phyloP scores from a whole-genome alignment of 805 yeast species.

The Wilhelminamyces savonicus region DNA sequence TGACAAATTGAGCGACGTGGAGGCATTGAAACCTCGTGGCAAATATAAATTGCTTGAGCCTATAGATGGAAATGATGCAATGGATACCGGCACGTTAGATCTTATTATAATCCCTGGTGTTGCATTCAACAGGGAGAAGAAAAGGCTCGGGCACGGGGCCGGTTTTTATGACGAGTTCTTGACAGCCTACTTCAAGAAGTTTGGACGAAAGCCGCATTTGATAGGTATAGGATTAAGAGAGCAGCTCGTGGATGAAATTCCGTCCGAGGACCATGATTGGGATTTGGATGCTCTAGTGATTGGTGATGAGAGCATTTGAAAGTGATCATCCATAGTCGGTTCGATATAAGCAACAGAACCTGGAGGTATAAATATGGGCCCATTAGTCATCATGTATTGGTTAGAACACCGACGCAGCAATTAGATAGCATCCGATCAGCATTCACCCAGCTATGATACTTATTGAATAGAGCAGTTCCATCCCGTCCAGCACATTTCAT shows the following conservation, averaged over 20 bases:
- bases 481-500: conserved; percentile 79
- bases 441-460: conserved; percentile 72
- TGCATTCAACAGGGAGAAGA: conserved; percentile 51
- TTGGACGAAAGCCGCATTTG: conserved; percentile 30
- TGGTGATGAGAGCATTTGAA: conserved; percentile 25
- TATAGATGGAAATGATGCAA: conserved; percentile 19
- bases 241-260: conserved; percentile 51
- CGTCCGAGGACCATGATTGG: conserved; percentile 61
- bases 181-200: conserved; percentile 11
- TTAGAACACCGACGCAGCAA: conserved; percentile 64
- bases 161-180: conserved; percentile 80
- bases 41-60: conserved; percentile 69
- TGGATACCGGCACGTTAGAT: conserved; percentile 43
- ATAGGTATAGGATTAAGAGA: conserved; percentile 63
- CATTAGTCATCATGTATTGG: conserved; percentile 1
- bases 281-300: conserved; percentile 49
- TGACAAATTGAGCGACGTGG: conserved; percentile 33
- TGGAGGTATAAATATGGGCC: no score
- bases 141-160: conserved; percentile 85
- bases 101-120: conserved; percentile 80
- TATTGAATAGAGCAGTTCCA: conserved; percentile 69
- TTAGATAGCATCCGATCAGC: conserved; percentile 73
- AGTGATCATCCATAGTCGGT: no score
- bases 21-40: conserved; percentile 56
- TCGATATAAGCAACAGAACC: no score